Evolutionary conservation across 331 rosid species (phyloP), one percentile per base, ranked within the genome.

Genomic region (Malus hybrid): DNA sequence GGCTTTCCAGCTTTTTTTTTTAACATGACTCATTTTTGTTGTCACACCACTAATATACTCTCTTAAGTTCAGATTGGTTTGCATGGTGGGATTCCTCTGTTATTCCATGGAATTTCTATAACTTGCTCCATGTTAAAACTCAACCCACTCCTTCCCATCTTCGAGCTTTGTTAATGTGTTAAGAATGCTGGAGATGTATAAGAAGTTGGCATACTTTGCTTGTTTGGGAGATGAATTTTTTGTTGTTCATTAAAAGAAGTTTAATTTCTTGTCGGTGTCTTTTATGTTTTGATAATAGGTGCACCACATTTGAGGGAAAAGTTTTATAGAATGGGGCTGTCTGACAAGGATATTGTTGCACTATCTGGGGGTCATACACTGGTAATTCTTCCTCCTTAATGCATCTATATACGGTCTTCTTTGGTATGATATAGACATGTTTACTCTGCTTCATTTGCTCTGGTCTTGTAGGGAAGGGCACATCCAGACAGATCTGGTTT

Each of bases 261-360:
- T 48, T 10, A 16, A 50, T 34, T 32, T 80, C 36, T 27, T 72
- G 72, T n/a, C 6, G 29, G 68, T 9, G 73, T 34, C 13, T 42
- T 80, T 71, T 63, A 69, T 82, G 10, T 29, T 50, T 20, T 27
- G 62, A 34, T 72, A 71, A 67, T 74, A 93, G 98, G 98, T 65
- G 82, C 77, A 69, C 69, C 82, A 4, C 96, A 93, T 87, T 96
- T 93, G 34, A 85, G 89, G 71, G 96, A 90, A 79, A 81, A 88
- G 77, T 93, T 93, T 72, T 80, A 88, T 80, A 81, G 96, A 50
- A 93, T 93, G 97, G 97, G 98, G 39, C 79, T 93, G 78, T 83
- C 88, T 76, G 93, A 90, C 82, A 87, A 83, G 87, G 98, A 93
- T 81, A 91, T 93, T 78, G 98, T 90, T 78, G 96, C 96, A 50